Evolutionary conservation across 192 early-diverging fungal genomes (phyloP), one percentile per base, ranked within the genome.

Genomic region (Paraglomus brasilianum): DNA sequence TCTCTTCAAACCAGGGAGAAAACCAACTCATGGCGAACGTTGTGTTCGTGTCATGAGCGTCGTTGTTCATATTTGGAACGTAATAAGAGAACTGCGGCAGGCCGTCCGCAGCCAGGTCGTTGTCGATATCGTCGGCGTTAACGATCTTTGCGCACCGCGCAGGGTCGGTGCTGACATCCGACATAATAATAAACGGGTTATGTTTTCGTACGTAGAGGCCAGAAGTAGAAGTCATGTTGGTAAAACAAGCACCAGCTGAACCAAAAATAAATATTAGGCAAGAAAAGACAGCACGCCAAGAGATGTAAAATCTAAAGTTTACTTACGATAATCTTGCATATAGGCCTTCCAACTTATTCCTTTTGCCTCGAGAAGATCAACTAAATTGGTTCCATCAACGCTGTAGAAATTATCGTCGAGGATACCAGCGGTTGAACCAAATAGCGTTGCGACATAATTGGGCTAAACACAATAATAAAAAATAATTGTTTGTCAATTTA

Each of bases 131-230:
- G 24, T 73, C 69, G 9, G 77, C 66, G 52, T 73, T 73, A 11
- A 90, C 88, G 55, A 91, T 82, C 5, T 86, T 89, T 50, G 80
- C 80, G 72, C 88, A 89, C 14, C 85, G 77, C 36, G 83, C 67
- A 9, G 81, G n/a, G 74, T 89, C 83, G 43, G 30, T 72, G 17
- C 66, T 57, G 61, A 92, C 85, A 47, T 72, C 73, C 50, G 67
- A 77, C 66, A 85, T 84, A 21, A 75, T 78, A 50, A 88, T 81
- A 70, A 92, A 90, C 8, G 90, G 90, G 70, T 89, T 89, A 76
- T 92, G 90, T 73, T 91, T 92, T 59, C 90, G 78, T 59, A 71
- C 64, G 75, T 87, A 87, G 10, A 81, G 43, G 40, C 76, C 66
- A 44, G 59, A 53, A 30, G 15, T 56, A 47, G 76, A 51, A 17